Percentiles rank a stretch among this genome's conserved stretches.
These are phyloP conservation scores for Davidsoniella virescens DNA, from an alignment of 2,329 filamentous ascomycete species.

Conservation along the genomic window DNA sequence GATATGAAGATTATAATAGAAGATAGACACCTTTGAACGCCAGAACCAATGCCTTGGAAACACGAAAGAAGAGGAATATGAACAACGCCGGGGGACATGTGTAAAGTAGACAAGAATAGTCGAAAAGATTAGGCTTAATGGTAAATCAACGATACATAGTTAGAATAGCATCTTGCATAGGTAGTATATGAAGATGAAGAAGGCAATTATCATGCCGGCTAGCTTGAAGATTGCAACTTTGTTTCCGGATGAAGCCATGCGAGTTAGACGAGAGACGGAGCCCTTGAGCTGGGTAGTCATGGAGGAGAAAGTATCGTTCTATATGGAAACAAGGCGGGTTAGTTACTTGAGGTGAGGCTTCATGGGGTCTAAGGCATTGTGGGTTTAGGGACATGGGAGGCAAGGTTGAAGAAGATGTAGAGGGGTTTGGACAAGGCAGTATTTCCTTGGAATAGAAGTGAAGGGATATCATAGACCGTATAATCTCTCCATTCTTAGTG, in stretches of 20 bases:
- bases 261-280: constrained; percentile 62
- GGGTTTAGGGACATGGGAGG: neutral
- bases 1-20: no score
- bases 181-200: constrained; percentile 63
- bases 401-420: neutral
- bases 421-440: neutral
- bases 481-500: neutral
- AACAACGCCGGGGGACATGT: no score
- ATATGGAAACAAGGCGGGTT: neutral
- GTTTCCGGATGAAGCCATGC: constrained; percentile 85
- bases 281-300: constrained; percentile 73
- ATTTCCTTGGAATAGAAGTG: no score
- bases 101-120: neutral
- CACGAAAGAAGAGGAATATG: no score
- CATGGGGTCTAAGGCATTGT: neutral
- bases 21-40: no score
- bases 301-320: constrained; percentile 82
- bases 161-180: constrained; percentile 46
- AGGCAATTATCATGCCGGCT: constrained; percentile 61
- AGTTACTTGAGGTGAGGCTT: neutral
- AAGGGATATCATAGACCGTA: neutral
- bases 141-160: constrained; percentile 12
- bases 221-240: constrained; percentile 83
- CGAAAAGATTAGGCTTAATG: no score
- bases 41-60: no score